Evolutionary conservation across 169 alveolate genomes (phyloP).

Genomic region (Cryptosporidium ryanae): DNA sequence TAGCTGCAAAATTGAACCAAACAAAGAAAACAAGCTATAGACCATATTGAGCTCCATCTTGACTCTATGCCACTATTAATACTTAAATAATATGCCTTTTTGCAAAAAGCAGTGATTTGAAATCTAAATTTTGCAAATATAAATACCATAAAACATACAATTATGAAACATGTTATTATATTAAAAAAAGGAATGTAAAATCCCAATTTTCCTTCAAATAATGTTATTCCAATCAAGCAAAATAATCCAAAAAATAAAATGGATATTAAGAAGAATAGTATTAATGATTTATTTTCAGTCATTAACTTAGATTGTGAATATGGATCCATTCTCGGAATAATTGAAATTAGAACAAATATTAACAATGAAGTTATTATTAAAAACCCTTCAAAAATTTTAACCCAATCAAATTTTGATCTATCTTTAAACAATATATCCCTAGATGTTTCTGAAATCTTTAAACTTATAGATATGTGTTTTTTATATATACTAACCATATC

Average conservation of each 20-base stretch:
- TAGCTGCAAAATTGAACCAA: slow-evolving; percentile 7
- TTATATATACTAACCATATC: neutral
- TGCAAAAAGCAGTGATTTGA: slow-evolving; percentile 18
- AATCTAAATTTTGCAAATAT: neutral
- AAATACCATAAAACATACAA: neutral
- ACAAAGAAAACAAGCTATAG: neutral
- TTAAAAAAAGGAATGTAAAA: neutral
- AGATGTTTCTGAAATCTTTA: neutral
- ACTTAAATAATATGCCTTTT: neutral
- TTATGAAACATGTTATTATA: neutral
- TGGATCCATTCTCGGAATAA: slow-evolving; percentile 9
- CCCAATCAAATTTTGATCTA: slow-evolving; percentile 31
- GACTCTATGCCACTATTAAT: neutral
- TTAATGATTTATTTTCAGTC: neutral
- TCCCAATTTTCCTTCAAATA: neutral
- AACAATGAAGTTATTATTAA: neutral
- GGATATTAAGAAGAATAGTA: neutral
- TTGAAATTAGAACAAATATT: neutral
- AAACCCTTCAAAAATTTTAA: slow-evolving; percentile 2
- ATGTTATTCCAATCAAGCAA: neutral
- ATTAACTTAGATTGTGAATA: neutral
- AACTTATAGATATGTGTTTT: neutral
- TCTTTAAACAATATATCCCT: slow-evolving; percentile 5
- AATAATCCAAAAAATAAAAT: neutral
- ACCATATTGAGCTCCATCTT: slow-evolving; percentile 48